Evolutionary conservation across 2,329 filamentous ascomycete species (phyloP).

Genomic region (Cordyceps farinosa): DNA sequence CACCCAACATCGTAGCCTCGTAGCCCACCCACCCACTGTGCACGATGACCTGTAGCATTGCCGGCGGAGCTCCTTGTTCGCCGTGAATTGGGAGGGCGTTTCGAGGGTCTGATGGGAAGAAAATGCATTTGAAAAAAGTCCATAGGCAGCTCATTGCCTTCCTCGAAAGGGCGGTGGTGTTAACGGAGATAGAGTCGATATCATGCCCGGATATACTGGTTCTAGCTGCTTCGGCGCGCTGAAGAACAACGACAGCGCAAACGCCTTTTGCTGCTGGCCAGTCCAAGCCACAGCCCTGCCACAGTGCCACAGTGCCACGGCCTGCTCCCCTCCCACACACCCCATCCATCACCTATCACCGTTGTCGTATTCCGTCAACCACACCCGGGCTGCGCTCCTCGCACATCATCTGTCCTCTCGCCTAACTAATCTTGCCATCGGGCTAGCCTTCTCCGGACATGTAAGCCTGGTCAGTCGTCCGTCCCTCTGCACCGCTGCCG

Average conservation of each 20-base stretch:
- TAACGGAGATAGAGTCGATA: neutral
- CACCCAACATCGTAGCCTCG: slow-evolving; percentile 15
- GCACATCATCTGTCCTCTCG: neutral
- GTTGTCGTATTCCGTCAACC: neutral
- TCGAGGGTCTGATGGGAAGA: neutral
- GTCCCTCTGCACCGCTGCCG: neutral
- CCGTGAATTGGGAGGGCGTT: neutral
- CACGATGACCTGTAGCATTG: slow-evolving; percentile 14
- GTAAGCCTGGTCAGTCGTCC: slow-evolving; percentile 1
- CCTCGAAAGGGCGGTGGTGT: neutral
- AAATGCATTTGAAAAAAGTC: too few species aligned
- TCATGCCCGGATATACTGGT: neutral
- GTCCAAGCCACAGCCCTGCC: neutral
- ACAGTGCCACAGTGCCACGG: too few species aligned
- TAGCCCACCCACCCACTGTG: slow-evolving; percentile 3
- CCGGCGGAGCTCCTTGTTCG: slow-evolving; percentile 4
- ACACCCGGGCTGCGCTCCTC: neutral
- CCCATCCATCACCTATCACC: neutral
- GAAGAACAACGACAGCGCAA: too few species aligned
- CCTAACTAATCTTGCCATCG: neutral
- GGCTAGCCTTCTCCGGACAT: slow-evolving; percentile 4
- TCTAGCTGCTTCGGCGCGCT: neutral
- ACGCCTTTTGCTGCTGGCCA: too few species aligned
- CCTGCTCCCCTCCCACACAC: neutral
- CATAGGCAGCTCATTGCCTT: neutral